Evolutionary conservation across 768 basidiomycete species (phyloP), one percentile per base, ranked within the genome.

Genomic region (Fistulinella prunicolor): DNA sequence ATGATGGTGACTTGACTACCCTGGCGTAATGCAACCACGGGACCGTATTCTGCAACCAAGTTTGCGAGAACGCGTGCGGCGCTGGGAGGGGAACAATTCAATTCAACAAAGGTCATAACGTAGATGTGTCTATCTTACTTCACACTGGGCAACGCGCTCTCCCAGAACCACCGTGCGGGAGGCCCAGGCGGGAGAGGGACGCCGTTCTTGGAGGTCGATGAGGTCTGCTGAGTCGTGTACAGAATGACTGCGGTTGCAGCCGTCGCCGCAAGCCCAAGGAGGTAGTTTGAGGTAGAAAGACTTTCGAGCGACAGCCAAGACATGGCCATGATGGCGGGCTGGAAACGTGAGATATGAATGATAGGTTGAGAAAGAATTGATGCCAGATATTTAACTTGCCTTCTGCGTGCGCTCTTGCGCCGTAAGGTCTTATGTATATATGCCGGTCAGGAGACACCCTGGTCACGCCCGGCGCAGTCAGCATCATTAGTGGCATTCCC

Each of bases 21-120:
- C 53, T 77, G 75, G 2, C 77, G 70, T 2, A 85, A 57, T 0
- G 76, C 69, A 47, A 82, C 74, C 1, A 84, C 69, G 0, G 83
- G 80, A 0, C 83, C 84, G 46, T 83, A 83, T 51, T 75, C 58
- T 44, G 77, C 68, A 2, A 76, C 75, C 75, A 77, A 80, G 42
- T 77, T 71, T 32, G 79, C 72, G 37, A 81, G 77, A 4, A 46
- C 51, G 23, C 20, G 52, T 10, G 60, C 59, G 32, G 57, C 44
- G n/a, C 52, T 63, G 12, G 9, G 6, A 19, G n/a, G 12, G 3
- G 6, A 26, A 26, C 1, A 4, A 12, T 16, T 35, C 38, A 16
- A 4, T 3, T 21, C 12, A 32, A 39, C 4, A 6, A 2, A 5
- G 26, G 29, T 24, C 22, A 19, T 1, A 32, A 29, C 8, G 0